These are phyloP conservation scores for Solanum chilense DNA, from an alignment of 257 asterid genomes.

Conservation along the genomic window DNA sequence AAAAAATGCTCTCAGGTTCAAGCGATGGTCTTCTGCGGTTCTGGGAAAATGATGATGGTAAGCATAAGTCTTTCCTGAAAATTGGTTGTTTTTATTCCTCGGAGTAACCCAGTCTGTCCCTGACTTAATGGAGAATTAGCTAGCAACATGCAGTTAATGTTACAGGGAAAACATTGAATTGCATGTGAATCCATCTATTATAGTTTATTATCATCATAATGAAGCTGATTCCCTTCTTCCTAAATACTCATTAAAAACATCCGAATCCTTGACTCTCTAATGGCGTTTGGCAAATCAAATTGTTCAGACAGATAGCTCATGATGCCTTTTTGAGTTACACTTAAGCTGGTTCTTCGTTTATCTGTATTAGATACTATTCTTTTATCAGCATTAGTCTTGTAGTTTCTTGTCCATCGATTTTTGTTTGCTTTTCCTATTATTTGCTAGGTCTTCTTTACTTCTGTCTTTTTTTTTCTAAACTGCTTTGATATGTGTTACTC, in stretches of 20 bases:
- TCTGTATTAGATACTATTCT: background rate
- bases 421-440: background rate
- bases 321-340: background rate
- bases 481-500: background rate
- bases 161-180: background rate
- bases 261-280: background rate
- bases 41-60: conserved; percentile 96
- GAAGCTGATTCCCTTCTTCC: background rate
- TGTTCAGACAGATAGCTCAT: background rate
- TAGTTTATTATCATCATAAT: background rate
- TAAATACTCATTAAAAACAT: background rate
- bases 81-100: background rate
- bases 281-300: background rate
- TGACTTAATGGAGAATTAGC: background rate
- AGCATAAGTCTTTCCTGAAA: conserved; percentile 9
- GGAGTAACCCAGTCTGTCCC: background rate
- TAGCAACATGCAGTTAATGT: background rate
- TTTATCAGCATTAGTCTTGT: background rate
- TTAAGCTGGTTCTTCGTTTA: background rate
- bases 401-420: background rate
- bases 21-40: conserved; percentile 86
- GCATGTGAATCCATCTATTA: background rate
- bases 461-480: background rate
- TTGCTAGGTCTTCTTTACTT: background rate
- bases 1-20: conserved; percentile 49